Base-by-base conservation (phyloP, 768 basidiomycete genomes). In the Suillus cothurnatus region DNA sequence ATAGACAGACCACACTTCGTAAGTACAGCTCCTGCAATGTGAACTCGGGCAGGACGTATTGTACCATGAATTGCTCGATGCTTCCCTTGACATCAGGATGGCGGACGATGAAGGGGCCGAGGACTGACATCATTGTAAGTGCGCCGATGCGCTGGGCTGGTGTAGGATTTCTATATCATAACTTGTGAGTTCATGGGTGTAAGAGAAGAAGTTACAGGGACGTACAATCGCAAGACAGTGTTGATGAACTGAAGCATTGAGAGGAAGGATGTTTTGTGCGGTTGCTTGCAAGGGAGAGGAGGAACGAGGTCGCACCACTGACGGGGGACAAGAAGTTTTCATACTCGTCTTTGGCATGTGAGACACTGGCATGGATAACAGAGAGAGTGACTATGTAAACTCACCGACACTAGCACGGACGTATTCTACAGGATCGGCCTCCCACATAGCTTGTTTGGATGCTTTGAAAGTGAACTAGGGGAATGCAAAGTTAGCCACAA, bases 401-500 rank as follows among this genome's bases (percentile, higher is more conserved):
- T 60, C 67, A 93, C 93, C 94, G 57, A 93, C 84, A 31, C 88
- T 85, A 39, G 87, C 81, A 7, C 93, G 86, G 62, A 94, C 79
- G 71, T 92, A 96, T 67, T 95, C 94, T 52, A 93, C 81, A 4
- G 93, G 91, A 73, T 97, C 95, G n/a, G 77, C 78, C 62, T 88
- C 84, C 92, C 94, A 96, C 6, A 90, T 79, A 50, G 87, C 83
- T 70, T 87, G 81, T 70, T 88, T 87, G 2, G 83, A 76, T 15
- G 86, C 78, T 31, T 87, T 90, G 80, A 95, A 95, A 26, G 87
- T 91, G 32, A 97, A 84, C 71, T 93, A n/a, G 90, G 36, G 93
- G 82, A 95, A 96, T 23, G 91, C 88, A 70, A 95, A 94, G 43
- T 81, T 83, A 11, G 90, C 87, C n/a, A 95, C 85, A 6, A 96